These are phyloP conservation scores for Petunia hybrid DNA, from an alignment of 305 asterid genomes.

Conservation along the genomic window DNA sequence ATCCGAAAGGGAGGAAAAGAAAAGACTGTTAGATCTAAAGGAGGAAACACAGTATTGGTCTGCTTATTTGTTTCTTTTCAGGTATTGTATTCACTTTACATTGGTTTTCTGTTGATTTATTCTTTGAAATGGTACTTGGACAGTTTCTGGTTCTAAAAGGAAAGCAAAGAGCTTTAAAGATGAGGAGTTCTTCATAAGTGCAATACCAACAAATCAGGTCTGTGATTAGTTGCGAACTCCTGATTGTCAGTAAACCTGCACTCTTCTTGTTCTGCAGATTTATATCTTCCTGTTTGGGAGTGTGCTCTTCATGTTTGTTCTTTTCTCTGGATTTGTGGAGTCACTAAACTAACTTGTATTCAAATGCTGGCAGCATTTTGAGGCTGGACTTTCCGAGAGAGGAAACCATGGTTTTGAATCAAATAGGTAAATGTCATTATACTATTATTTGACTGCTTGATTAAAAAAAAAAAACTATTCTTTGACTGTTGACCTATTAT, in stretches of 20 bases:
- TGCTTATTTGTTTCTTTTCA: constrained; percentile 2
- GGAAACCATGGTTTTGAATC: constrained; percentile 71
- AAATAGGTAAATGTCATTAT: constrained; percentile 58
- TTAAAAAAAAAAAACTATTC: too few relatives aligned
- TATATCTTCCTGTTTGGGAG: not conserved
- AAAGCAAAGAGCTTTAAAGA: constrained; percentile 83
- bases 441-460: not conserved
- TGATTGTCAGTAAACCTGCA: not conserved
- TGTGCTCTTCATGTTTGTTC: constrained; percentile 1
- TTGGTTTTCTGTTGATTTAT: constrained; percentile 22
- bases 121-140: constrained; percentile 21
- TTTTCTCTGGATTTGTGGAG: constrained; percentile 27
- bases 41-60: not conserved
- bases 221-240: not conserved
- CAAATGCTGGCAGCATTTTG: constrained; percentile 79
- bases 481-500: not conserved
- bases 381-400: constrained; percentile 87
- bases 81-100: constrained; percentile 7
- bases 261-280: not conserved
- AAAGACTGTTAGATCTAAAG: constrained; percentile 1
- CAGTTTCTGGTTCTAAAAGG: constrained; percentile 88
- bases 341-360: not conserved
- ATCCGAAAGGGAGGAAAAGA: not conserved
- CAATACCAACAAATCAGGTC: constrained; percentile 93
- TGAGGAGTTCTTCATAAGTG: constrained; percentile 87